These are phyloP conservation scores for Stylonectria norvegica DNA, from an alignment of 2,329 filamentous ascomycete genomes.

Conservation along the genomic window DNA sequence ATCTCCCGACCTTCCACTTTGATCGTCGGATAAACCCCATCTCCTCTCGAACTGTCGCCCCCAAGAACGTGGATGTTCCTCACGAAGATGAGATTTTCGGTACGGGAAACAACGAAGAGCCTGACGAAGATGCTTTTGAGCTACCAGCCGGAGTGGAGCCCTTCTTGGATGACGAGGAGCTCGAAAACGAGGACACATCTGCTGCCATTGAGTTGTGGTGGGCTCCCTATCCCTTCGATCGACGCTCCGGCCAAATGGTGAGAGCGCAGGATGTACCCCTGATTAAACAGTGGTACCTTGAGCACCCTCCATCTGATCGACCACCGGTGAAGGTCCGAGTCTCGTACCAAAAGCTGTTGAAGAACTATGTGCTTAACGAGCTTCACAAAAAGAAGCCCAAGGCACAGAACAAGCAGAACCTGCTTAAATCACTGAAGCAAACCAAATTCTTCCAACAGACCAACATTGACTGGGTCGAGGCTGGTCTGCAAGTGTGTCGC, in stretches of 20 bases:
- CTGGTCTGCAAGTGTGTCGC: constrained; percentile 93
- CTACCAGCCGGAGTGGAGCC: constrained; percentile 77
- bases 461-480: constrained; percentile 98
- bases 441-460: constrained; percentile 99
- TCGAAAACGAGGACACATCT: constrained; percentile 85
- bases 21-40: constrained; percentile 98
- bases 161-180: constrained; percentile 83
- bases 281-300: constrained; percentile 97
- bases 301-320: constrained; percentile 80
- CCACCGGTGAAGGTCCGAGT: constrained; percentile 97
- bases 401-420: constrained; percentile 89
- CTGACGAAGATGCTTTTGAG: constrained; percentile 79
- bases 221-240: constrained; percentile 95
- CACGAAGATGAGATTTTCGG: constrained; percentile 96
- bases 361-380: constrained; percentile 94
- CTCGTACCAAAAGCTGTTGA: constrained; percentile 96
- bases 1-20: constrained; percentile 94
- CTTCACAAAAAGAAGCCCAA: constrained; percentile 95
- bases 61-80: constrained; percentile 87
- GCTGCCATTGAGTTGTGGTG: constrained; percentile 95
- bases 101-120: constrained; percentile 65
- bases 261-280: constrained; percentile 94
- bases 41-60: constrained; percentile 87
- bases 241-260: constrained; percentile 92
- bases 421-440: constrained; percentile 84